phyloP scores from a whole-genome alignment of 805 yeast species.

The Henningerozyma blattae region DNA sequence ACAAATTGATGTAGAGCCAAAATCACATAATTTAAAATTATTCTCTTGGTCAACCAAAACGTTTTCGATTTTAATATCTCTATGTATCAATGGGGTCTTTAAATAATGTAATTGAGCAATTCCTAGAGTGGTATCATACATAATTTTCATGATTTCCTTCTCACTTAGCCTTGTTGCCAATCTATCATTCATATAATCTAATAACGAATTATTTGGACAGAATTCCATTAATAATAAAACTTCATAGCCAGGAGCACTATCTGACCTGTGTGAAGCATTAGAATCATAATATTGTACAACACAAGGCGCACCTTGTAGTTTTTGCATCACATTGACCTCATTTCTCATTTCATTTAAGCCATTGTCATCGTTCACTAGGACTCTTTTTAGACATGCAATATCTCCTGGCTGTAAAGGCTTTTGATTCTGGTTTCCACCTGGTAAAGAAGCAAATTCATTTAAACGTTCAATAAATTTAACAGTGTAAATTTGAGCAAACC shows the following conservation, averaged over 20 bases:
- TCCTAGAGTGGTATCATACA: constrained; percentile 72
- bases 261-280: constrained; percentile 46
- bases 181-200: constrained; percentile 85
- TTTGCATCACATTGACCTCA: constrained; percentile 76
- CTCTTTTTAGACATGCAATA: constrained; percentile 62
- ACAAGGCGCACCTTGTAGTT: constrained; percentile 40
- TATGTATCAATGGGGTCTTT: constrained; percentile 64
- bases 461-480: constrained; percentile 36
- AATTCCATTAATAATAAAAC: constrained; percentile 88
- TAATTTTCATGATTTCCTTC: constrained; percentile 66
- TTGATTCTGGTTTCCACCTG: constrained; percentile 10
- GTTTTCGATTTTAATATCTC: constrained; percentile 92
- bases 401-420: constrained; percentile 29
- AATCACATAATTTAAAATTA: constrained; percentile 79
- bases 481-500: constrained; percentile 70
- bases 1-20: constrained; percentile 65
- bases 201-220: constrained; percentile 79
- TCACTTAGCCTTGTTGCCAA: constrained; percentile 70
- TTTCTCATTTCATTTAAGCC: constrained; percentile 55
- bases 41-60: constrained; percentile 65
- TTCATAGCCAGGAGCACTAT: constrained; percentile 48
- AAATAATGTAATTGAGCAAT: constrained; percentile 78
- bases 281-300: constrained; percentile 67
- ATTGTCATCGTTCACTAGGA: constrained; percentile 57
- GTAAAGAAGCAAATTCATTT: constrained; percentile 18